A percentile compares a stretch with the other conserved stretches of the same genome.
phyloP scores from a whole-genome alignment of 768 basidiomycete genomes.

The Brasilioporus rufonigricans region DNA sequence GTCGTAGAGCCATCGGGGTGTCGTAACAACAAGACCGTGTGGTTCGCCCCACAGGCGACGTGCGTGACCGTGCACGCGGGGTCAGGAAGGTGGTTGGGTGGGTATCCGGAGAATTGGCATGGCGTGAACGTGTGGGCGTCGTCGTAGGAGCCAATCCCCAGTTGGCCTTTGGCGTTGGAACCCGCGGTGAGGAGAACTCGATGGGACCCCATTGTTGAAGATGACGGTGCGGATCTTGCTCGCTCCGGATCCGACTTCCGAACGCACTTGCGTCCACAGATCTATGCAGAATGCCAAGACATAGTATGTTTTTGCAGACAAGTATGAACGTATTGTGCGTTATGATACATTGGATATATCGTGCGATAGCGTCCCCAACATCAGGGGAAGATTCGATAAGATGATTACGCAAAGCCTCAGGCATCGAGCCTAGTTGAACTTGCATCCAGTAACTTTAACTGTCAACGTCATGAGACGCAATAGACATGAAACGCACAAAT shows the following conservation, averaged over 20 bases:
- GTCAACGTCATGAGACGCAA: conserved; percentile 4
- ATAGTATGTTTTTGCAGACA: too few species aligned
- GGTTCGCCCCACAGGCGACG: conserved; percentile 74
- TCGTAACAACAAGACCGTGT: conserved; percentile 67
- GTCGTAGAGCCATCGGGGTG: conserved; percentile 33
- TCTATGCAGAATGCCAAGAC: too few species aligned
- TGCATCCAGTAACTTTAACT: conserved; percentile 62
- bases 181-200: conserved; percentile 40
- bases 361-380: conserved; percentile 7
- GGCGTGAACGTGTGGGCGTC: conserved; percentile 41
- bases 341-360: conserved; percentile 23
- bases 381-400: conserved; percentile 12
- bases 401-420: conserved; percentile 9
- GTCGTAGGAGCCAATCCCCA: conserved; percentile 38
- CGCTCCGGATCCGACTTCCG: background rate
- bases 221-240: background rate
- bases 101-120: conserved; percentile 32
- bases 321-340: conserved; percentile 1
- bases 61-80: conserved; percentile 37
- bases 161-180: conserved; percentile 50
- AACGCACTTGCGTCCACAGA: background rate
- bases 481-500: background rate
- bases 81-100: conserved; percentile 25
- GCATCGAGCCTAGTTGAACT: conserved; percentile 34
- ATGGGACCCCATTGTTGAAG: background rate